phyloP scores from a whole-genome alignment of 768 basidiomycete genomes.

The Phaeotremella skinneri region DNA sequence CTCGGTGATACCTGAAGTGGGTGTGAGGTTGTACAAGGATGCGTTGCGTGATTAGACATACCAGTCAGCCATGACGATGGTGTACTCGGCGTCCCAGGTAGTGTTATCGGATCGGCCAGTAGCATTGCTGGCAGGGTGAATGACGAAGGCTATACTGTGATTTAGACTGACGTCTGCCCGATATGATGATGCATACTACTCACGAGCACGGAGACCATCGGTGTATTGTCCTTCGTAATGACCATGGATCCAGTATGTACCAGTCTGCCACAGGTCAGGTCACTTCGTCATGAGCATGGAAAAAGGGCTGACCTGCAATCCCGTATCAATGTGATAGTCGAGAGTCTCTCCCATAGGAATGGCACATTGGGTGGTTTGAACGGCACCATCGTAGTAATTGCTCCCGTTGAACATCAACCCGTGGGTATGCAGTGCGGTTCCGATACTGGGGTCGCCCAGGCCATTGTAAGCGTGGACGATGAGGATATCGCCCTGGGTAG shows the following conservation, averaged over 20 bases:
- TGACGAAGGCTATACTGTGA: constrained; percentile 59
- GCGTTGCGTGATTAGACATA: constrained; percentile 2
- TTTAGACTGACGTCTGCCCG: neutral
- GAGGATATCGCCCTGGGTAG: constrained; percentile 68
- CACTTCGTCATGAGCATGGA: neutral
- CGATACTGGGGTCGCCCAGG: constrained; percentile 56
- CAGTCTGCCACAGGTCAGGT: constrained; percentile 30
- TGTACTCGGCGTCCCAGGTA: constrained; percentile 84
- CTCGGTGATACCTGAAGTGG: constrained; percentile 63
- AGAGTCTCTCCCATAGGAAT: constrained; percentile 71
- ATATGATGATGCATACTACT: constrained; percentile 3
- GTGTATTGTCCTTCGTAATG: constrained; percentile 68
- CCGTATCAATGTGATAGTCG: constrained; percentile 67
- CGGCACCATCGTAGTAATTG: constrained; percentile 85
- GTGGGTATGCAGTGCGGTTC: constrained; percentile 81
- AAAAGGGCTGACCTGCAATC: constrained; percentile 27
- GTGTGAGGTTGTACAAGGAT: neutral
- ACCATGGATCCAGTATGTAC: constrained; percentile 53
- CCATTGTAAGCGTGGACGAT: constrained; percentile 73
- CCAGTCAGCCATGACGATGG: constrained; percentile 84
- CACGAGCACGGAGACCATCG: constrained; percentile 77
- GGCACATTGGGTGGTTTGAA: constrained; percentile 71
- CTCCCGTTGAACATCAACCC: constrained; percentile 91
- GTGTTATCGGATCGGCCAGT: constrained; percentile 56
- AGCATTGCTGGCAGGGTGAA: constrained; percentile 56